phyloP scores from a whole-genome alignment of 768 basidiomycete genomes.

The Mrakia frigida region DNA sequence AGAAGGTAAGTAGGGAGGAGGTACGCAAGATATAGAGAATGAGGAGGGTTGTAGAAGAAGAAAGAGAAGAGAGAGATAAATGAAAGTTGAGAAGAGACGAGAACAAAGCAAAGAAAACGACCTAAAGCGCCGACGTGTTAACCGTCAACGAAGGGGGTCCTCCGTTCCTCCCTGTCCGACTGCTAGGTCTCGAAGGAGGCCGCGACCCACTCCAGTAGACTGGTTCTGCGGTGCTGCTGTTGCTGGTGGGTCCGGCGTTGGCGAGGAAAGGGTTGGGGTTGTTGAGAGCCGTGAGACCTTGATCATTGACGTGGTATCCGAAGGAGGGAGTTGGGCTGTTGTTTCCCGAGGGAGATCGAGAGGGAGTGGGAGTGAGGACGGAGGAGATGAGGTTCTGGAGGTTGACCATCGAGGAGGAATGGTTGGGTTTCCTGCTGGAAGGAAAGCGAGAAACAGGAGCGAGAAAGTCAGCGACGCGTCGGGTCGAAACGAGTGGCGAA shows the following conservation, averaged over 20 bases:
- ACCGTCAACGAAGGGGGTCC: neutral
- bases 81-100: neutral
- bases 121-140: neutral
- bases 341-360: neutral
- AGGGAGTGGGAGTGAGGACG: slow-evolving; percentile 12
- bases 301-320: slow-evolving; percentile 15
- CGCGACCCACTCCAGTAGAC: neutral
- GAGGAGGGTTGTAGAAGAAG: too few species aligned
- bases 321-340: neutral
- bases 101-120: neutral
- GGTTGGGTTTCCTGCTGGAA: neutral
- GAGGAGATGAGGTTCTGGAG: slow-evolving; percentile 14
- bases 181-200: neutral
- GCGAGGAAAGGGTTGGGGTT: neutral
- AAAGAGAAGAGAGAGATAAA: too few species aligned
- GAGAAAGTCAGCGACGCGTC: neutral
- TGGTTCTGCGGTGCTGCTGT: neutral
- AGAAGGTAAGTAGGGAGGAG: too few species aligned
- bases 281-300: neutral
- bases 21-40: too few species aligned
- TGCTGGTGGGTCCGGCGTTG: neutral
- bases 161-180: slow-evolving; percentile 6
- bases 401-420: slow-evolving; percentile 28
- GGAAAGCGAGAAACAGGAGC: neutral
- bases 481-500: neutral